Percentiles rank a stretch among this genome's conserved stretches.
phyloP scores from a whole-genome alignment of 805 yeast genomes.

The Hemisphaericaspora nanyangensis region DNA sequence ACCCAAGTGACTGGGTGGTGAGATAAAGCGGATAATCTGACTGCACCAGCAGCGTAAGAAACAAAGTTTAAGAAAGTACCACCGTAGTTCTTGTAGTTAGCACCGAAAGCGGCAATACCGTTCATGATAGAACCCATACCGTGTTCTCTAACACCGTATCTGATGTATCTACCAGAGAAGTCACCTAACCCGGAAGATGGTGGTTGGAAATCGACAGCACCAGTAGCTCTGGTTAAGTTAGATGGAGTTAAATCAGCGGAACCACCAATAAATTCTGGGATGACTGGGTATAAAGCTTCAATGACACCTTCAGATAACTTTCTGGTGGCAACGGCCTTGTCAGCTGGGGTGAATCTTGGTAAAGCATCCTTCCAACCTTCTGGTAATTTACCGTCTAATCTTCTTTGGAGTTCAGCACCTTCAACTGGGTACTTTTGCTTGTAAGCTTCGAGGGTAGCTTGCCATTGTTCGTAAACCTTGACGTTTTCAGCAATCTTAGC shows the following conservation, averaged over 20 bases:
- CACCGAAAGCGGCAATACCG: constrained; percentile 91
- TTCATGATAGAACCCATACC: constrained; percentile 98
- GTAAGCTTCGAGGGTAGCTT: constrained; percentile 58
- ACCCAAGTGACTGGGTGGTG: constrained; percentile 84
- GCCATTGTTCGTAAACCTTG: constrained; percentile 73
- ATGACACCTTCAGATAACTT: constrained; percentile 84
- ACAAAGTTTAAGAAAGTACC: constrained; percentile 97
- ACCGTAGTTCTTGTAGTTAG: constrained; percentile 85
- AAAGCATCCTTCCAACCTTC: constrained; percentile 71
- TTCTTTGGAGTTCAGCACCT: constrained; percentile 77
- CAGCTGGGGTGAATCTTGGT: constrained; percentile 76
- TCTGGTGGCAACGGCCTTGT: constrained; percentile 88
- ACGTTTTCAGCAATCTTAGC: constrained; percentile 60
- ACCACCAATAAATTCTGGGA: constrained; percentile 95
- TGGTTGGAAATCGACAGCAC: constrained; percentile 89
- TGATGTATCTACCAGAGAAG: constrained; percentile 87
- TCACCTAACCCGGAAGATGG: constrained; percentile 75
- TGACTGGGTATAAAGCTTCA: constrained; percentile 50
- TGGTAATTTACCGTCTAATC: constrained; percentile 77
- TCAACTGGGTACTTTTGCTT: constrained; percentile 65
- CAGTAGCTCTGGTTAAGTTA: constrained; percentile 85
- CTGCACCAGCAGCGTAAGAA: constrained; percentile 81
- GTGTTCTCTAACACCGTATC: constrained; percentile 99
- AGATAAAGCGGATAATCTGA: constrained; percentile 78
- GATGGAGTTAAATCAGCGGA: constrained; percentile 98